Conservation (phyloP, 2,329 filamentous ascomycete species). For the Byssochlamys sp. region DNA sequence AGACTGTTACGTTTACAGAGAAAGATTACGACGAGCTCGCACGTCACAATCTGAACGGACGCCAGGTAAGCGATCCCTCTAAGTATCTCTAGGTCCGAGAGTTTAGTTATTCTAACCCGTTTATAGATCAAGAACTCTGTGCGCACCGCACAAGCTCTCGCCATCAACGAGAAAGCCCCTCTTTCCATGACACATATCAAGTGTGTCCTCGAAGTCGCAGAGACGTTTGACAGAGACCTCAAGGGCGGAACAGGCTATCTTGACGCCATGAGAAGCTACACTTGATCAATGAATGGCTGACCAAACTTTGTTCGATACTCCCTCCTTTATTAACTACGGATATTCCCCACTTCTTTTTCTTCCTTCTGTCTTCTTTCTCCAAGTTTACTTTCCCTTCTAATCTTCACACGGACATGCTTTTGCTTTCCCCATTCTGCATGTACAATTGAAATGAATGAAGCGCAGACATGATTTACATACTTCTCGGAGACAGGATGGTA, state of each 20-base stretch:
- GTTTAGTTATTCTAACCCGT: slow-evolving; percentile 3
- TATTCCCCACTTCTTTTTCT: not conserved
- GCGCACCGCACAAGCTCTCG: slow-evolving; percentile 70
- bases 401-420: no score
- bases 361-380: not conserved
- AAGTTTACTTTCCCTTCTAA: no score
- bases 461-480: no score
- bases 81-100: not conserved
- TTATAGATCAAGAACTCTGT: slow-evolving; percentile 78
- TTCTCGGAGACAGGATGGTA: no score
- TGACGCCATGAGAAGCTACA: slow-evolving; percentile 75
- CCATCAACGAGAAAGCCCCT: slow-evolving; percentile 61
- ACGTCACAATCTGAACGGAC: slow-evolving; percentile 58
- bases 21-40: slow-evolving; percentile 59
- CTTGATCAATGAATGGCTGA: slow-evolving; percentile 13
- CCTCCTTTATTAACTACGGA: not conserved
- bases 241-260: slow-evolving; percentile 71
- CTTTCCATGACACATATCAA: slow-evolving; percentile 71
- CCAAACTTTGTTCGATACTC: not conserved
- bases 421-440: no score
- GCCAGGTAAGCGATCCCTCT: slow-evolving; percentile 43
- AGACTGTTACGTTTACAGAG: slow-evolving; percentile 40
- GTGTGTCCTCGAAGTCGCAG: slow-evolving; percentile 72
- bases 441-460: no score
- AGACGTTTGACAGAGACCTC: slow-evolving; percentile 73